Conservation (phyloP, 495 filamentous ascomycete genomes). For the Cercophora newfieldiana region DNA sequence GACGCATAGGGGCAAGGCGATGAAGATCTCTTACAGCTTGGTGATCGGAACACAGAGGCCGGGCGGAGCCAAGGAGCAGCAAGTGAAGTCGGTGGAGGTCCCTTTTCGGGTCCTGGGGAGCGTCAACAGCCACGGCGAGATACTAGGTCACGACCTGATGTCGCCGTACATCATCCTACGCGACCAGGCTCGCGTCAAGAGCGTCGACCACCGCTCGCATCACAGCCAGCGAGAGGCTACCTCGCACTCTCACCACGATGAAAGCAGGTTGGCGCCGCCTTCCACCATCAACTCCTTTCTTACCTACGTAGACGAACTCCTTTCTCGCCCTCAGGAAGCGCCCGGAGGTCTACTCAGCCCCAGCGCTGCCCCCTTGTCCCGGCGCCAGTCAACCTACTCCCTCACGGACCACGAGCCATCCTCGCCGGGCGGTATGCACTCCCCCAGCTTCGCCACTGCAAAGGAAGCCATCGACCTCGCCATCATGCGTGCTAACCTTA, state of each 20-base stretch:
- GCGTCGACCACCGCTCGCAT: constrained; percentile 39
- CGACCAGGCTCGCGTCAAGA: constrained; percentile 71
- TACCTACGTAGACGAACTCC: constrained; percentile 76
- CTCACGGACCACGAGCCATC: constrained; percentile 34
- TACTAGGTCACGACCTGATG: constrained; percentile 82
- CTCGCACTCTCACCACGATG: too few species aligned
- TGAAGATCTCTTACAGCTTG: constrained; percentile 89
- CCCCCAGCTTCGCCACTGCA: constrained; percentile 46
- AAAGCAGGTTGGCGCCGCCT: constrained; percentile 20
- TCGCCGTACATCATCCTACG: constrained; percentile 86
- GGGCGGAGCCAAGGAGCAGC: constrained; percentile 71
- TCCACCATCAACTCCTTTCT: constrained; percentile 64
- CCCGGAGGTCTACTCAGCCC: constrained; percentile 67
- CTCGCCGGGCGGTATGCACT: constrained; percentile 25
- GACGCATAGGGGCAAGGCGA: constrained; percentile 86
- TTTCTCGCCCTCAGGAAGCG: constrained; percentile 59
- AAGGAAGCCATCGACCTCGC: constrained; percentile 91
- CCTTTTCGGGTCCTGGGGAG: constrained; percentile 94
- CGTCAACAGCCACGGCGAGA: constrained; percentile 69
- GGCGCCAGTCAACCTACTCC: constrained; percentile 50
- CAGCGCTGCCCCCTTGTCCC: constrained; percentile 58
- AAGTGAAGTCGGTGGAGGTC: constrained; percentile 87
- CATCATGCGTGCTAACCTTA: constrained; percentile 73
- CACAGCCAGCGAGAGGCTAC: constrained; percentile 14
- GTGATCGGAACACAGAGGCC: constrained; percentile 90